A percentile compares a stretch with the other conserved stretches of the same genome.
phyloP scores from a whole-genome alignment of 179 eudicot species.

The Patellifolia procumbens region DNA sequence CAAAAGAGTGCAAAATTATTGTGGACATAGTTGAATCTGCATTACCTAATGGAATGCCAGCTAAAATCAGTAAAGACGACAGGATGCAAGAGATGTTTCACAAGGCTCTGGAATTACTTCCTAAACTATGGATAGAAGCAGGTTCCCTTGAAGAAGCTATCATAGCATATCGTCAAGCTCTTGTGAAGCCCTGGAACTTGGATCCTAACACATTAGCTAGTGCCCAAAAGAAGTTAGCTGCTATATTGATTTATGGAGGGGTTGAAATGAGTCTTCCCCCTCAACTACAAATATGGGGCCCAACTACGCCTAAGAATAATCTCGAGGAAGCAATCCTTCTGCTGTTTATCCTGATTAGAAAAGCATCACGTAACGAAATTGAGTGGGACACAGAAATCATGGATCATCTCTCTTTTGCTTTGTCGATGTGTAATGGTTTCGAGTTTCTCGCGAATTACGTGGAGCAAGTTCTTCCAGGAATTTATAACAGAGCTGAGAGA shows the following conservation, averaged over 20 bases:
- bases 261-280: conserved; percentile 65
- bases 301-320: conserved; percentile 49
- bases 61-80: conserved; percentile 42
- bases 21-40: conserved; percentile 83
- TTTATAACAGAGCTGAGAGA: conserved; percentile 62
- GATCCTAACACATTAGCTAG: conserved; percentile 55
- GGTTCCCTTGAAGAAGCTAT: conserved; percentile 78
- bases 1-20: conserved; percentile 70
- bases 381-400: conserved; percentile 70
- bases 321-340: conserved; percentile 82
- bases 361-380: conserved; percentile 56
- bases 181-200: conserved; percentile 78
- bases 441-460: conserved; percentile 66
- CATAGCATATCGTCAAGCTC: conserved; percentile 65
- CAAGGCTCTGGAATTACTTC: conserved; percentile 82
- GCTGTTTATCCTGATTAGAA: conserved; percentile 61
- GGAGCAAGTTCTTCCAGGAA: conserved; percentile 77
- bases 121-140: conserved; percentile 70
- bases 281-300: conserved; percentile 46
- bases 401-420: conserved; percentile 76
- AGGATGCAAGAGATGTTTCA: conserved; percentile 87
- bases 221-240: conserved; percentile 75
- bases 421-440: conserved; percentile 63
- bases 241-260: conserved; percentile 69
- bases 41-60: conserved; percentile 72